Percentiles rank a stretch among this genome's conserved stretches.
These are phyloP conservation scores for Escallonia herrerae DNA, from an alignment of 129 eudicot species.

Conservation along the genomic window DNA sequence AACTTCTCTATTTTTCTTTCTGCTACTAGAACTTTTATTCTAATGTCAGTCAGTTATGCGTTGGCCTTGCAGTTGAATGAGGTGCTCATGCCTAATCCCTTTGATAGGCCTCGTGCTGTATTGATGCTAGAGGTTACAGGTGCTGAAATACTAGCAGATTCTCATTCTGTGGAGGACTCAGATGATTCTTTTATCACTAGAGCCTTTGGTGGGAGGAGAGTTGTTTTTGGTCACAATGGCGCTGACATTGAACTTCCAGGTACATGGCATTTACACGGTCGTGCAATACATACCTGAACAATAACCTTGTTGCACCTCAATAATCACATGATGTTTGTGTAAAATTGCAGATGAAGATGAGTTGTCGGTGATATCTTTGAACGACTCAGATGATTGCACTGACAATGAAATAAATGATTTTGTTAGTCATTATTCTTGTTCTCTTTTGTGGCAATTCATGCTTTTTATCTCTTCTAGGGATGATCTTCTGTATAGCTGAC, in stretches of 20 bases:
- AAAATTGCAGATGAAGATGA: conserved; percentile 53
- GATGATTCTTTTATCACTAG: conserved; percentile 27
- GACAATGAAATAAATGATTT: conserved; percentile 53
- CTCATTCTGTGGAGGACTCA: conserved; percentile 24
- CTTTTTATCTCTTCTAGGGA: neutral
- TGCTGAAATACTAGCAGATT: conserved; percentile 55
- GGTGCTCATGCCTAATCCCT: conserved; percentile 80
- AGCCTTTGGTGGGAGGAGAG: conserved; percentile 40
- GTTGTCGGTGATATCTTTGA: conserved; percentile 54
- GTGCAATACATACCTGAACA: neutral
- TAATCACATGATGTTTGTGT: neutral
- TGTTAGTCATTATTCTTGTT: conserved; percentile 45
- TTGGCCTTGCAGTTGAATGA: conserved; percentile 64
- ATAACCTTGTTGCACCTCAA: neutral
- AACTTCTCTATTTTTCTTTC: too few relatives aligned
- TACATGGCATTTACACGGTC: conserved; percentile 17
- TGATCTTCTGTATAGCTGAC: conserved; percentile 4
- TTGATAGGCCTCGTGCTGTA: conserved; percentile 68
- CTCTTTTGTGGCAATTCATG: neutral
- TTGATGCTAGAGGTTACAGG: conserved; percentile 63
- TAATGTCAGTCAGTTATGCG: conserved; percentile 6
- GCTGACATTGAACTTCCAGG: conserved; percentile 70
- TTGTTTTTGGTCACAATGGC: conserved; percentile 26
- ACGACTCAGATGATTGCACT: conserved; percentile 41
- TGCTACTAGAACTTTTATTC: neutral